Percentiles rank a stretch among this genome's conserved stretches.
Conservation (phyloP, 1,284 basidiomycete genomes). For the Fomitopsis palustris region DNA sequence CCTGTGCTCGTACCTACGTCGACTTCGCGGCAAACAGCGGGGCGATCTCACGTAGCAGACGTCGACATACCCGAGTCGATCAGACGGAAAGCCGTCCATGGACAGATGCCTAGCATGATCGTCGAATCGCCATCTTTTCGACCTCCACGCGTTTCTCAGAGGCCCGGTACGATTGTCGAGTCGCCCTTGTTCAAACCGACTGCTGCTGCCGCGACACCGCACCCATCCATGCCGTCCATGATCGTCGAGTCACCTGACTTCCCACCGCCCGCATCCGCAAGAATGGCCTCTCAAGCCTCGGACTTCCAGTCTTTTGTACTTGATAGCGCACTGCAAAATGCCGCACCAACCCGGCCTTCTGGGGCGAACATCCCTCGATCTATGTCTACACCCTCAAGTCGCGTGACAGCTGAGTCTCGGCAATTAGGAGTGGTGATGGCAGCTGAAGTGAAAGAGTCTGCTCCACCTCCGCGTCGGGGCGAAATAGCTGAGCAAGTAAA, state of each 20-base stretch:
- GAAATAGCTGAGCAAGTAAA: constrained; percentile 7
- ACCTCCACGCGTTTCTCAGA: neutral
- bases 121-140: constrained; percentile 18
- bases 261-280: constrained; percentile 10
- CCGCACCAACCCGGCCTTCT: neutral
- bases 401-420: constrained; percentile 7
- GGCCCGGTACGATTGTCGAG: constrained; percentile 19
- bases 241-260: constrained; percentile 39
- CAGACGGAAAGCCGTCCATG: neutral
- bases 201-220: neutral
- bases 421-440: constrained; percentile 40
- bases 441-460: constrained; percentile 35
- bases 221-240: constrained; percentile 15
- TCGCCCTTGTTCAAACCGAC: constrained; percentile 23
- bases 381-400: neutral
- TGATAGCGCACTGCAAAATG: constrained; percentile 16
- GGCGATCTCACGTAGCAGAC: neutral
- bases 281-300: constrained; percentile 7
- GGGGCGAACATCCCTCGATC: neutral
- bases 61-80: neutral
- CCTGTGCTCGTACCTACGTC: constrained; percentile 16
- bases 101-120: constrained; percentile 17
- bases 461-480: constrained; percentile 5
- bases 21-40: constrained; percentile 6
- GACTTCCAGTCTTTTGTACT: constrained; percentile 9